Base-by-base conservation (phyloP, 2,329 filamentous ascomycete species). In the Colletotrichum sp. region DNA sequence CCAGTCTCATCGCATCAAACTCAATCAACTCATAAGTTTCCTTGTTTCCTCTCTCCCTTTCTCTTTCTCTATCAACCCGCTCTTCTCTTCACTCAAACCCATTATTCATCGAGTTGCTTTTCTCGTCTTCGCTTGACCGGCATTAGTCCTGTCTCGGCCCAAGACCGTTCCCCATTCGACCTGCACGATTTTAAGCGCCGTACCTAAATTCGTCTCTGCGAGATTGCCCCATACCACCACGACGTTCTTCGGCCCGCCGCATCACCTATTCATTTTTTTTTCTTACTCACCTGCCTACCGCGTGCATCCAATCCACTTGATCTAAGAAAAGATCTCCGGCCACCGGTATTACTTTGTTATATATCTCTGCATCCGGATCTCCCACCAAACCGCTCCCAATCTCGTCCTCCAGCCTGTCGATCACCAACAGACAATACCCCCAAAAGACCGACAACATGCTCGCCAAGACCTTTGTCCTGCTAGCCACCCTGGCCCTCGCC, bases 401-500 rank as follows among this genome's bases (percentile, higher is more conserved):
- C 44, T 52, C 64, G 28, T 36, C 63, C 27, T 39, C 44, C 67
- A 69, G 44, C 61, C 16, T 36, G 52, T 16, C 67, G 39, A 68
- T 73, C 70, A 65, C 65, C 65, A 67, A 44, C 34, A 66, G 28
- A 48, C 59, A 12, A 64, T 16, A 27, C 13, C 22, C 16, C 25
- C 22, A 55, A 32, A 32, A 32, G 22, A 34, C 52, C 28, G 16
- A 48, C 74, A 75, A 71, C 9, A 76, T 76, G 74, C 74, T 85
- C 73, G 77, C 79, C 78, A 83, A 85, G 64, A 79, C 82, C 7
- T 68, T 84, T 32, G 44, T 85, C 76, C 34, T 83, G 70, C 78
- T 86, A 52, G 82, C 82, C 78, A 82, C 82, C 44, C 82, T 84
- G 74, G 81, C 82, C 75, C 76, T 85, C 77, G 80, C 79, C 75